Evolutionary conservation across 1,284 basidiomycete species (phyloP).

Genomic region (Pseudozyma sp.): DNA sequence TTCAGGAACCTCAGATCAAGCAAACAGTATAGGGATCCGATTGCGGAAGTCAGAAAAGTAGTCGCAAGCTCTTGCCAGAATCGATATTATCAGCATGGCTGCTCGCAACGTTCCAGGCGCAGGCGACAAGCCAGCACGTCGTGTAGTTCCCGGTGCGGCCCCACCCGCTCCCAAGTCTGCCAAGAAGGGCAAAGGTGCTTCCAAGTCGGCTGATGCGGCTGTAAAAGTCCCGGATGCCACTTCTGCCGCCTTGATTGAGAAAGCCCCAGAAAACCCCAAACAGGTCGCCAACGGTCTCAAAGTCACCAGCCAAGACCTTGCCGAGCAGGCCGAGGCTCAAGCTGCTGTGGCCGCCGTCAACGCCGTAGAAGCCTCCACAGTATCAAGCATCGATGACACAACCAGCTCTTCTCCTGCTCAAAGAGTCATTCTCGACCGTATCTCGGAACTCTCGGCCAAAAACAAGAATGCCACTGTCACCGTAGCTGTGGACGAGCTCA

Average conservation of each 20-base stretch:
- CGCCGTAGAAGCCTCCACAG: slow-evolving; percentile 11
- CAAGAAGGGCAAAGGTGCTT: slow-evolving; percentile 20
- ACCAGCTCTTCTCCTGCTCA: slow-evolving; percentile 27
- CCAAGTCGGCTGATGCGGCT: slow-evolving; percentile 11
- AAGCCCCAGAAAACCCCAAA: slow-evolving; percentile 26
- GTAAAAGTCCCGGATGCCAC: slow-evolving; percentile 36
- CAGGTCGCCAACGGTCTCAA: slow-evolving; percentile 47
- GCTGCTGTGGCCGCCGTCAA: slow-evolving; percentile 44
- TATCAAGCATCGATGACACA: neutral
- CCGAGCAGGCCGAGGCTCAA: slow-evolving; percentile 42
- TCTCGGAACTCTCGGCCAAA: slow-evolving; percentile 16
- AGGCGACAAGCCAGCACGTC: slow-evolving; percentile 38
- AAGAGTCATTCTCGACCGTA: slow-evolving; percentile 29
- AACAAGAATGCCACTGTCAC: slow-evolving; percentile 35
- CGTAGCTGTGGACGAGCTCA: slow-evolving; percentile 34
- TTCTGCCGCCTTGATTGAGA: slow-evolving; percentile 35
- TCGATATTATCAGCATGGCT: slow-evolving; percentile 20
- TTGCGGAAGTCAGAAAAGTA: neutral
- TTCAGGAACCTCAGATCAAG: neutral
- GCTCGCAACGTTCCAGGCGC: slow-evolving; percentile 30
- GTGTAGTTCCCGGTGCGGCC: slow-evolving; percentile 39
- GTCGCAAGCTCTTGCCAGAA: neutral
- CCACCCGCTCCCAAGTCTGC: slow-evolving; percentile 32
- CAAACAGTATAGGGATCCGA: neutral
- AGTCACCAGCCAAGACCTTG: slow-evolving; percentile 36